Conservation (phyloP, 2,329 filamentous ascomycete species). For the Biscogniauxia sp. region DNA sequence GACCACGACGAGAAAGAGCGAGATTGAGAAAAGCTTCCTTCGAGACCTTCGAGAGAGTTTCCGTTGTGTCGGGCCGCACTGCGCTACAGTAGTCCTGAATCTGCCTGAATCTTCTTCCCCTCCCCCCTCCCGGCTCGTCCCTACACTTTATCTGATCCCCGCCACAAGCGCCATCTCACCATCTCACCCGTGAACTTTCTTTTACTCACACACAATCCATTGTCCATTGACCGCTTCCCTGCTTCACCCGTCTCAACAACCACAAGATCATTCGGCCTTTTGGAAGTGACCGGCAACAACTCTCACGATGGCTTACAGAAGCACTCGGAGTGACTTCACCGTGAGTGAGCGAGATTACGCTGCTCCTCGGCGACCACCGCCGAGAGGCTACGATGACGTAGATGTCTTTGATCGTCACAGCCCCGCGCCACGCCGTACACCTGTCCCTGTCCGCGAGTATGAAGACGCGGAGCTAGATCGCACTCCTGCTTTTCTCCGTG, state of each 20-base stretch:
- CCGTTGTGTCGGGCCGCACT: slow-evolving; percentile 7
- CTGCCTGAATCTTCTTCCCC: slow-evolving; percentile 16
- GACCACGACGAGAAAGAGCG: background rate
- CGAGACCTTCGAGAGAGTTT: slow-evolving; percentile 1
- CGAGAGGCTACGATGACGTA: slow-evolving; percentile 28
- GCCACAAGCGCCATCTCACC: slow-evolving; percentile 14
- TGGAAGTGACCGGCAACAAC: slow-evolving; percentile 13
- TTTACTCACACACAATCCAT: slow-evolving; percentile 9
- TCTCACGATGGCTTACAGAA: slow-evolving; percentile 27
- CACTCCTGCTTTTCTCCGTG: slow-evolving; percentile 50
- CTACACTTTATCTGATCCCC: slow-evolving; percentile 12
- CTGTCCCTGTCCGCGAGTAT: slow-evolving; percentile 14
- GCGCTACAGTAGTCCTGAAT: slow-evolving; percentile 7
- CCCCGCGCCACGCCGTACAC: slow-evolving; percentile 23
- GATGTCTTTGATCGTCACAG: slow-evolving; percentile 24
- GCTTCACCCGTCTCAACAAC: background rate
- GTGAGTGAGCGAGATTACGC: slow-evolving; percentile 46
- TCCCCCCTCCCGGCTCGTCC: slow-evolving; percentile 6
- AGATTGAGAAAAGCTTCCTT: slow-evolving; percentile 1
- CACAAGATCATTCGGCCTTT: slow-evolving; percentile 5
- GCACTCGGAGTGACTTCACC: slow-evolving; percentile 35
- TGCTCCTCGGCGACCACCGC: slow-evolving; percentile 27
- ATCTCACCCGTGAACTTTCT: slow-evolving; percentile 11
- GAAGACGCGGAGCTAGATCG: slow-evolving; percentile 40
- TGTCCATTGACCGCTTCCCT: slow-evolving; percentile 14